phyloP scores from a whole-genome alignment of 176 grass and related monocot genomes.

The Rhipidocladum racemiflorum region DNA sequence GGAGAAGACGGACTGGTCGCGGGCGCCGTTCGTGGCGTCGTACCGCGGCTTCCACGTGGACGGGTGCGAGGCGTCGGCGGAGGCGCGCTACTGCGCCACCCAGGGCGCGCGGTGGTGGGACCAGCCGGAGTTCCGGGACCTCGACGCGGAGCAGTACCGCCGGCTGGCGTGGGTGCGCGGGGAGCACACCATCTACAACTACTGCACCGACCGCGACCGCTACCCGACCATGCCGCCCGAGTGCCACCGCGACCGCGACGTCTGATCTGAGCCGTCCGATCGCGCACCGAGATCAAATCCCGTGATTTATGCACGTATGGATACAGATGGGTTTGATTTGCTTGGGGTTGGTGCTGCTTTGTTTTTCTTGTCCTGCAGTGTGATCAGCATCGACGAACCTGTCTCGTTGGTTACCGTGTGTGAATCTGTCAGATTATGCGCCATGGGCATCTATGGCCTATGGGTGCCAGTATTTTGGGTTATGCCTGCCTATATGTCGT shows the following conservation, averaged over 20 bases:
- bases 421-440: too few species aligned
- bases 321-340: too few species aligned
- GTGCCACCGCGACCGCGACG: slow-evolving; percentile 58
- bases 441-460: too few species aligned
- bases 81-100: slow-evolving; percentile 56
- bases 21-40: slow-evolving; percentile 62
- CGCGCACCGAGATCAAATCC: not conserved
- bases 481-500: too few species aligned
- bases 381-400: too few species aligned
- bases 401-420: too few species aligned
- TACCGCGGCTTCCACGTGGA: slow-evolving; percentile 76
- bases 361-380: too few species aligned
- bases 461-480: too few species aligned
- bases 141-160: slow-evolving; percentile 56
- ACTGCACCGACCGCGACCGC: slow-evolving; percentile 50
- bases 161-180: slow-evolving; percentile 34
- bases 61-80: slow-evolving; percentile 66
- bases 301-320: too few species aligned
- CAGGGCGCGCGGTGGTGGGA: slow-evolving; percentile 78
- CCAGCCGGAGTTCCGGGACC: slow-evolving; percentile 59
- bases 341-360: too few species aligned
- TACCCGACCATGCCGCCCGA: slow-evolving; percentile 44
- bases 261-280: slow-evolving; percentile 18
- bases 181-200: slow-evolving; percentile 74
- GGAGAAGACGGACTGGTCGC: slow-evolving; percentile 86